Evolutionary conservation across 495 filamentous ascomycete species (phyloP).

Genomic region (Xylaria palmicola): DNA sequence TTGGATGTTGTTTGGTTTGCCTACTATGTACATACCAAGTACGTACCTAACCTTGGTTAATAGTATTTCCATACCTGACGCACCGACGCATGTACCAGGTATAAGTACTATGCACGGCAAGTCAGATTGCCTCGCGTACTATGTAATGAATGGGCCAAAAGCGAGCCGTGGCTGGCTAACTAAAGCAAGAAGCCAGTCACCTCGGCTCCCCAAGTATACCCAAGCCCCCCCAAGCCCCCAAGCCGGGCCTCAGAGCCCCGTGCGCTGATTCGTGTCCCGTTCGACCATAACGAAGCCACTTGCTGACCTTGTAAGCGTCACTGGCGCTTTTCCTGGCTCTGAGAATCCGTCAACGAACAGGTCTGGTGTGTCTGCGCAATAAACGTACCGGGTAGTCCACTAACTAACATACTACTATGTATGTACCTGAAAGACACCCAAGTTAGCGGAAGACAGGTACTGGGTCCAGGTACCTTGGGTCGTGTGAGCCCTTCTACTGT

Average conservation of each 20-base stretch:
- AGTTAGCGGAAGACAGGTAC: too few relatives aligned
- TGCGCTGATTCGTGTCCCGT: neutral
- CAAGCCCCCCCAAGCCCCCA: too few relatives aligned
- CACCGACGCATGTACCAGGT: neutral
- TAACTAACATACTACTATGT: too few relatives aligned
- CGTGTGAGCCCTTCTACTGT: too few relatives aligned
- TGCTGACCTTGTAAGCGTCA: neutral
- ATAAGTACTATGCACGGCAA: neutral
- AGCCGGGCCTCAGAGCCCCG: neutral
- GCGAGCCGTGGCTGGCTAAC: too few relatives aligned
- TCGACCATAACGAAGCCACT: neutral
- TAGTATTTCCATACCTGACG: too few relatives aligned
- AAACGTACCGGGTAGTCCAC: neutral
- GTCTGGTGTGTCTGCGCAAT: neutral
- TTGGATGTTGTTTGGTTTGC: neutral
- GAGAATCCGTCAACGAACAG: neutral
- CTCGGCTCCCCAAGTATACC: too few relatives aligned
- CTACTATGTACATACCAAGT: too few relatives aligned
- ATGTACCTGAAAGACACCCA: too few relatives aligned
- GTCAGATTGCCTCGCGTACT: too few relatives aligned
- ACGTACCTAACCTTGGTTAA: neutral
- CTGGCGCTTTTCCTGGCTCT: neutral
- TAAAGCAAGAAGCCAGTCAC: neutral
- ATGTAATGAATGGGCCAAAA: neutral
- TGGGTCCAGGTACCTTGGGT: too few relatives aligned